Base-by-base conservation (phyloP, 2,329 filamentous ascomycete genomes). In the Cladophialophora immunda region DNA sequence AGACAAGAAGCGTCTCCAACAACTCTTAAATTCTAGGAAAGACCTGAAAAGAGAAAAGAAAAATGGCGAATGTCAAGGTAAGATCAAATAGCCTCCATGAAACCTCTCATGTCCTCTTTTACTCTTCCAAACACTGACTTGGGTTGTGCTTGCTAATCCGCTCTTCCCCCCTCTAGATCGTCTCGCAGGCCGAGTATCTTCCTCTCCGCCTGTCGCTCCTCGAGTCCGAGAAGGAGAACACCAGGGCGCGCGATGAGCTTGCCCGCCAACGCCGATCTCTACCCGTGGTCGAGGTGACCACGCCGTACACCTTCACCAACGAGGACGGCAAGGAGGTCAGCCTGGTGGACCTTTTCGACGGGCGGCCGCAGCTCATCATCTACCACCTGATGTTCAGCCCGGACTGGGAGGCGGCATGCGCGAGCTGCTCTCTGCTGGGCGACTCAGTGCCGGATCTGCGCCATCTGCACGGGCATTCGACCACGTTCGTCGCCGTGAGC, bases 381-480 rank as follows among this genome's bases (percentile, higher is more conserved):
- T 82, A 82, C 69, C 81, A 83, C 72, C 83, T 82, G 75, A 84
- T 83, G 81, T 81, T 82, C 63, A 72, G 68, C 1, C 78, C 79
- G 1, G 71, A 74, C 13, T 69, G 74, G 4, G 75, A 77, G 2
- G 69, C 70, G 5, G 81, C 76, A 29, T 83, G 81, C 64, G 66
- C 72, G 17, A 80, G 78, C 4, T 83, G 80, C 70, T 75, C 76
- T 7, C 77, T 81, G 54, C 69, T 77, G 17, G 76, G 75, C 38
- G 81, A 83, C 38, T 75, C 78, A 52, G 71, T 83, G 17, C 80
- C 81, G 0, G 61, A 67, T 15, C 73, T 80, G 2, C 68, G 73
- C 34, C 80, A 82, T 66, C 69, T 82, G n/a, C 70, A 73, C 30
- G 70, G 75, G 36, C 76, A 80, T 34, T 75, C 79, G 54, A 81